Base-by-base conservation (phyloP, 768 basidiomycete genomes). In the Hygrocybe punicea region DNA sequence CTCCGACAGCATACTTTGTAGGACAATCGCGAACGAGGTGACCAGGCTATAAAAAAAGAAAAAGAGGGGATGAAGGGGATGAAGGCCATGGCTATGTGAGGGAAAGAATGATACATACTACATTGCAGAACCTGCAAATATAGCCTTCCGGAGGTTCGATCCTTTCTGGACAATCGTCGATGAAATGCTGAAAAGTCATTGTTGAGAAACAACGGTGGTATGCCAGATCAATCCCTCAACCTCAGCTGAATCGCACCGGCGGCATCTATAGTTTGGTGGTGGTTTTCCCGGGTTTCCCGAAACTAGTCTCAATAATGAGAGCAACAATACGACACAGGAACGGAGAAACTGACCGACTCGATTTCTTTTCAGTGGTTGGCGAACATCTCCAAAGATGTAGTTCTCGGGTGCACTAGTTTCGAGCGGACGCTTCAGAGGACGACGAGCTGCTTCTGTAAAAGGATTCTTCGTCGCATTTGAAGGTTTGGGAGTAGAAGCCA, bases 21-120 rank as follows among this genome's bases (percentile, higher is more conserved):
- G 95, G 93, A 71, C 93, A 96, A 67, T 96, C 92, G 36, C 90
- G 86, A 54, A 96, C 82, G 64, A 89, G 85, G 69, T 97, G 94
- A 29, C 88, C 93, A 37, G 87, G 78, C 83, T 91, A 62, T 33
- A 36, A 17, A 24, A 63, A 24, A 10, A 35, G 39, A 21, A 51
- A 56, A 29, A 35, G n/a, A n/a, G n/a, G n/a, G n/a, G n/a, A n/a
- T n/a, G n/a, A n/a, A n/a, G n/a, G n/a, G n/a, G 60, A 60, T 34
- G 6, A 53, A 24, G 42, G 42, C 50, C n/a, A 23, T 16, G 13
- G 51, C 21, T 19, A 59, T 45, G 6, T 23, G 14, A 29, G 17
- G n/a, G 19, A 48, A 55, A 57, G 55, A 42, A 50, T n/a, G 47
- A 55, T 3, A 66, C 77, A 58, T 57, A 89, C 89, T 40, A 78